Evolutionary conservation across 2,329 filamentous ascomycete genomes (phyloP).

Genomic region (Colletotrichum chrysophilum): DNA sequence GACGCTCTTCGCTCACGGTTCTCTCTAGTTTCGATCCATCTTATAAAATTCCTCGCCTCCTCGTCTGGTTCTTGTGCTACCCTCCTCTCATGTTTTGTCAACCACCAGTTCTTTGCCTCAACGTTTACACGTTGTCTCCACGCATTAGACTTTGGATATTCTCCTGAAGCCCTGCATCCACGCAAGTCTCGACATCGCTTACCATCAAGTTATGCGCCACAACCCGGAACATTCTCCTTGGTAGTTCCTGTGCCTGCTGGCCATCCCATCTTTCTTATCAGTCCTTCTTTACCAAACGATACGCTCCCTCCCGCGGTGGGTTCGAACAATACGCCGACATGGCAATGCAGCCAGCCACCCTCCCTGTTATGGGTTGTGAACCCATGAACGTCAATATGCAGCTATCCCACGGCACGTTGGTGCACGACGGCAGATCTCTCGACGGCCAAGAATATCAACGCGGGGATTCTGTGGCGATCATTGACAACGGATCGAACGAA

Average conservation of each 20-base stretch:
- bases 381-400: conserved; percentile 12
- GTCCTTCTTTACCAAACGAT: not conserved
- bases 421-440: conserved; percentile 14
- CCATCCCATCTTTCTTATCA: not conserved
- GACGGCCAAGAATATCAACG: conserved; percentile 9
- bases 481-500: conserved; percentile 14
- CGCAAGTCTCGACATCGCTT: not conserved
- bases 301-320: not conserved
- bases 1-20: not conserved
- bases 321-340: not conserved
- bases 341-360: not conserved
- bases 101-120: not conserved
- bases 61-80: not conserved
- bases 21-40: conserved; percentile 4
- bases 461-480: conserved; percentile 14
- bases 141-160: not conserved
- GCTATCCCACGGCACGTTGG: conserved; percentile 14
- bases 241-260: not conserved
- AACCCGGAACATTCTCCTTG: not conserved
- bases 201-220: conserved; percentile 2
- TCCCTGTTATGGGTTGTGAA: not conserved
- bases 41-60: conserved; percentile 18
- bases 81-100: not conserved
- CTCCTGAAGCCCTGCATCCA: not conserved
- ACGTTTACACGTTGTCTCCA: not conserved